Evolutionary conservation across 176 grass and related monocot genomes (phyloP), one percentile per base, ranked within the genome.

Genomic region (Cenchrus americanus): DNA sequence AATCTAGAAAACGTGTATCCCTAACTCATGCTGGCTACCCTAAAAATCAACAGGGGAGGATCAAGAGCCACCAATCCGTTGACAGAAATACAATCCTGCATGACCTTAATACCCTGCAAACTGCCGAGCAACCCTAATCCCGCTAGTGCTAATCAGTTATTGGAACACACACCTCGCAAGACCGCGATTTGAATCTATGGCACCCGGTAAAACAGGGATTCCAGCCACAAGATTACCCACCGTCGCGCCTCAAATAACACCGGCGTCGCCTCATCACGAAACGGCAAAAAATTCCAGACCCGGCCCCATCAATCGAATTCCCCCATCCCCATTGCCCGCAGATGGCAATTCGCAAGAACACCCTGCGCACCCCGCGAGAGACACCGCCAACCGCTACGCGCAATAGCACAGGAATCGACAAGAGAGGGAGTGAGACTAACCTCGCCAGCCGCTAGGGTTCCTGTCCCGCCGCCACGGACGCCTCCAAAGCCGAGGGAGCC

Each of bases 361-460:
- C 49, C 48, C 1, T 1, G 32, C 15, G 67, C 32, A 44, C 49
- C 48, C 1, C 2, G 32, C 15, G 57, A 74, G 44, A 64, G 10
- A 30, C 12, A 37, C 46, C 21, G 15, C 14, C 5, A 52, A 49
- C 15, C 7, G 34, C 8, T 11, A 11, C 27, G 42, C 4, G 0
- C 0, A 69, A 49, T 13, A 0, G 23, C 52, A 8, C 23, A 23
- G 41, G 58, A 1, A 47, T 32, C 11, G 11, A 63, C 10, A 7
- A 10, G 37, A 8, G 9, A 44, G 13, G 15, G 55, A 53, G 50
- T 2, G 10, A 42, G 24, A 72, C 70, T 7, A 7, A 87, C 85
- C 85, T 87, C 69, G 61, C 34, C 60, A 21, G 34, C 67, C 57
- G 68, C 54, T 72, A 72, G 80, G 67, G 67, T 72, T 72, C 44